phyloP scores from a whole-genome alignment of 225 moss, liverwort and hornwort genomes.

The Ulota crispa region DNA sequence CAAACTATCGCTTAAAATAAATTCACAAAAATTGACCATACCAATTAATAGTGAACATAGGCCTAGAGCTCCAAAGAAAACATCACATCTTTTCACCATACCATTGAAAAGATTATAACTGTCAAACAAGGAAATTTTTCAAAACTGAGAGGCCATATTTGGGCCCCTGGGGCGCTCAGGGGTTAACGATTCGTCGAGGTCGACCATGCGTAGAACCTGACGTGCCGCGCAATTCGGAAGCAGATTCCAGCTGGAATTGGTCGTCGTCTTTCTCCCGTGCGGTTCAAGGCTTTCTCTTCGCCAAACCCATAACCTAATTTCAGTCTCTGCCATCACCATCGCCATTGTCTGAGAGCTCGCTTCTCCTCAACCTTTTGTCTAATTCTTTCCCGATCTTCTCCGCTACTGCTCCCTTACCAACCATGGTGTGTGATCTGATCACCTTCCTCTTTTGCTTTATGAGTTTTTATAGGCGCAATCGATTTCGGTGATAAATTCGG shows the following conservation, averaged over 20 bases:
- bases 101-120: too few species aligned
- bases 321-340: not conserved
- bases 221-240: not conserved
- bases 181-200: too few species aligned
- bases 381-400: not conserved
- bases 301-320: not conserved
- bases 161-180: too few species aligned
- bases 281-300: slow-evolving; percentile 1
- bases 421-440: slow-evolving; percentile 20
- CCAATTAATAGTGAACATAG: too few species aligned
- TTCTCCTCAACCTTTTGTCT: not conserved
- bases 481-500: too few species aligned
- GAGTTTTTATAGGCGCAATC: not conserved
- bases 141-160: too few species aligned
- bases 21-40: too few species aligned
- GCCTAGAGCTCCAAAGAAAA: too few species aligned
- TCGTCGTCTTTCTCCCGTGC: not conserved
- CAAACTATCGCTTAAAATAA: too few species aligned
- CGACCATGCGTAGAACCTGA: not conserved
- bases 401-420: not conserved
- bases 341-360: not conserved
- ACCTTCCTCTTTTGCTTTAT: not conserved
- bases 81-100: too few species aligned
- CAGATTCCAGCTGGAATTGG: not conserved
- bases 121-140: too few species aligned